Percentiles rank a stretch among this genome's conserved stretches.
These are phyloP conservation scores for Aegilops sharonensis DNA, from an alignment of 176 grass and related monocot genomes.

Conservation along the genomic window DNA sequence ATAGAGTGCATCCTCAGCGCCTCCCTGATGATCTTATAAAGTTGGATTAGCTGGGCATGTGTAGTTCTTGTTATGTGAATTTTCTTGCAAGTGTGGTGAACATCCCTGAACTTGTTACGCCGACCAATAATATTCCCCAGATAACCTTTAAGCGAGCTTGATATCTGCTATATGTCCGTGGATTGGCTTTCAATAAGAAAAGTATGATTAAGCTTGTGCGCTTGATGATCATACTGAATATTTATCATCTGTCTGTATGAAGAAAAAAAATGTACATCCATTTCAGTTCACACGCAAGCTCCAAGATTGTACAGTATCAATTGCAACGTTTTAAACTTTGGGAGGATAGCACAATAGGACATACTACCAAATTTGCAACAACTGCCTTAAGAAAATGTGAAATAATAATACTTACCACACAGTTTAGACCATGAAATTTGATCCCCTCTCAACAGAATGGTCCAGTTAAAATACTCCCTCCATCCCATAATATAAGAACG, in stretches of 20 bases:
- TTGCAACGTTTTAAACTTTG: too few relatives aligned
- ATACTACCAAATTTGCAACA: not conserved
- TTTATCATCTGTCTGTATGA: not conserved
- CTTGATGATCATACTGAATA: not conserved
- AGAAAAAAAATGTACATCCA: too few relatives aligned
- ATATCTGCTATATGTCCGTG: not conserved
- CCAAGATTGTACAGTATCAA: not conserved
- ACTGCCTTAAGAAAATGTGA: not conserved
- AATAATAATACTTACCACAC: not conserved
- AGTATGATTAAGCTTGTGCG: not conserved
- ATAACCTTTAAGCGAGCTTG: not conserved
- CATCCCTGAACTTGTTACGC: not conserved
- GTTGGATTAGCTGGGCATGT: slow-evolving; percentile 17
- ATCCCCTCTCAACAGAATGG: not conserved
- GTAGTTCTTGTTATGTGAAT: slow-evolving; percentile 17
- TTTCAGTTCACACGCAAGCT: not conserved
- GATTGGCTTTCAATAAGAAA: not conserved
- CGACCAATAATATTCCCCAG: slow-evolving; percentile 29
- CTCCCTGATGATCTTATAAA: not conserved
- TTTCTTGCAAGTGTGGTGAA: slow-evolving; percentile 24
- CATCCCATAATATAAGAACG: too few relatives aligned
- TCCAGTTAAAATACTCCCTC: not conserved
- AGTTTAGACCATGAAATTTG: not conserved
- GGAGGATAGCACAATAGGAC: too few relatives aligned
- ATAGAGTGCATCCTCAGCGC: not conserved